Percentiles rank a stretch among this genome's conserved stretches.
Evolutionary conservation across 2,329 filamentous ascomycete genomes (phyloP).

Genomic region (Colletotrichum phormii): DNA sequence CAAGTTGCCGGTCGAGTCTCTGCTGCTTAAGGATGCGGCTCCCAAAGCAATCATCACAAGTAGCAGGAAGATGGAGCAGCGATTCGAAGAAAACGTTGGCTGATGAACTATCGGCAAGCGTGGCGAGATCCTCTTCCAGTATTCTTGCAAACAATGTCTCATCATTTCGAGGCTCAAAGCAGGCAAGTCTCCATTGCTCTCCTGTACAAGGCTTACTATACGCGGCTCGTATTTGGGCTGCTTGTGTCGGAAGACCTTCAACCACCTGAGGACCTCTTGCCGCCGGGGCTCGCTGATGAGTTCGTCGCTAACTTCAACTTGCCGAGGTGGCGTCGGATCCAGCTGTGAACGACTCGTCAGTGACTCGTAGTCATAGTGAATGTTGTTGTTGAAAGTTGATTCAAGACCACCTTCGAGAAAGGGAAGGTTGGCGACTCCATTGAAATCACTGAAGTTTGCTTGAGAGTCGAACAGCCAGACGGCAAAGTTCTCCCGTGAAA

Average conservation of each 20-base stretch:
- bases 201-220: constrained; percentile 44
- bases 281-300: constrained; percentile 57
- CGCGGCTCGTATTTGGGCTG: constrained; percentile 52
- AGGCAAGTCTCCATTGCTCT: constrained; percentile 56
- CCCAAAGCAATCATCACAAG: constrained; percentile 88
- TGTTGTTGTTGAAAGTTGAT: constrained; percentile 62
- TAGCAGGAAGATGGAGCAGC: constrained; percentile 81
- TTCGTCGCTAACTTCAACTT: constrained; percentile 55
- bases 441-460: constrained; percentile 54
- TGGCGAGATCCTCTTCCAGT: constrained; percentile 87
- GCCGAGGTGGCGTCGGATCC: constrained; percentile 55
- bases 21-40: constrained; percentile 79
- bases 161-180: constrained; percentile 81
- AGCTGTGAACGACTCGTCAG: constrained; percentile 59
- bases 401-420: constrained; percentile 63
- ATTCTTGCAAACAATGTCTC: constrained; percentile 86
- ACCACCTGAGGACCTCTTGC: constrained; percentile 57
- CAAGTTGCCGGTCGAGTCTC: constrained; percentile 64
- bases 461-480: constrained; percentile 64
- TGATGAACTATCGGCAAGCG: constrained; percentile 90
- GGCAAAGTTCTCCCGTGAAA: constrained; percentile 59
- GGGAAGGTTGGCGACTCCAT: constrained; percentile 53
- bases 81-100: constrained; percentile 84
- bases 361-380: constrained; percentile 64
- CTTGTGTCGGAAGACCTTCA: constrained; percentile 56